A percentile compares a stretch with the other conserved stretches of the same genome.
These are phyloP conservation scores for Crucihimalaya himalaica DNA, from an alignment of 345 rosid species.

Conservation along the genomic window DNA sequence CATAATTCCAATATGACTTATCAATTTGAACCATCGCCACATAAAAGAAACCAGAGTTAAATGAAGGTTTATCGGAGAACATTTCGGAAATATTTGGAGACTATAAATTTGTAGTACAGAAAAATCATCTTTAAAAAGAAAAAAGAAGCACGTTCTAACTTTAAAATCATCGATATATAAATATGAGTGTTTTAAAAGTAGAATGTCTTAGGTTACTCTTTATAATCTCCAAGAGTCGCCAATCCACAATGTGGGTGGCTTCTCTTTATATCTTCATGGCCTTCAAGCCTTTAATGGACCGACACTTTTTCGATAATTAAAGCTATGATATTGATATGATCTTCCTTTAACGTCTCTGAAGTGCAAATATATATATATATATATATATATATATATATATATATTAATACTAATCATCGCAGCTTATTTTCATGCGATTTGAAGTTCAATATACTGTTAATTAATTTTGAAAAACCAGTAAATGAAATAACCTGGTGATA, in stretches of 20 bases:
- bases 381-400: too few relatives aligned
- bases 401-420: constrained; percentile 6
- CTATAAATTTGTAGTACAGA: not conserved
- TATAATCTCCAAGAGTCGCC: constrained; percentile 42
- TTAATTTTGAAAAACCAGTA: not conserved
- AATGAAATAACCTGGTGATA: not conserved
- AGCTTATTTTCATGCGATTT: constrained; percentile 14
- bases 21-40: constrained; percentile 14
- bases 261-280: constrained; percentile 40
- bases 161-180: constrained; percentile 28
- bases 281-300: constrained; percentile 39
- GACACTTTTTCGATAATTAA: constrained; percentile 38
- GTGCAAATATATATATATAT: not conserved
- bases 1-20: not conserved
- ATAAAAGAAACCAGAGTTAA: not conserved
- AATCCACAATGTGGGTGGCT: constrained; percentile 37
- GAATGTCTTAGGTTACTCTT: constrained; percentile 41
- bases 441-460: not conserved
- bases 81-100: constrained; percentile 10
- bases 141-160: constrained; percentile 30
- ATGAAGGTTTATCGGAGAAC: not conserved
- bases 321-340: constrained; percentile 40
- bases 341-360: constrained; percentile 33
- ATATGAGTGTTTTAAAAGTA: constrained; percentile 24
- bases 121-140: constrained; percentile 18